phyloP scores from a whole-genome alignment of 2,329 filamentous ascomycete genomes.

The Ophiostoma ulmi region DNA sequence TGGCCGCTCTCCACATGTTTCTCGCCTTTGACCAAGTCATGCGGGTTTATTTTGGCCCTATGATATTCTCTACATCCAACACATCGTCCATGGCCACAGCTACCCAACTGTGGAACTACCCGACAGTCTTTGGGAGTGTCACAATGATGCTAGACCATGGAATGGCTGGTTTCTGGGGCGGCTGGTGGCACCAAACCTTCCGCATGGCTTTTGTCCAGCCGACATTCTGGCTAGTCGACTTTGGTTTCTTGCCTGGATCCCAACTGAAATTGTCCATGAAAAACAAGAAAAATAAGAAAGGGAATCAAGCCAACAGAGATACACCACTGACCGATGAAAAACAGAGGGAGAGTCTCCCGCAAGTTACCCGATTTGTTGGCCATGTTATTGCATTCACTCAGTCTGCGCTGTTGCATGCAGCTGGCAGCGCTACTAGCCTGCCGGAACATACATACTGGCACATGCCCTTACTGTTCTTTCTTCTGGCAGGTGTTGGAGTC shows the following conservation, averaged over 20 bases:
- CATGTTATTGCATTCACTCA: constrained; percentile 55
- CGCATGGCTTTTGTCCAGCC: constrained; percentile 65
- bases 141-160: constrained; percentile 60
- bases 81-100: constrained; percentile 46
- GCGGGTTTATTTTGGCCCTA: constrained; percentile 18
- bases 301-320: not conserved
- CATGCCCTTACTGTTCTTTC: constrained; percentile 63
- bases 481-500: constrained; percentile 63
- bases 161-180: constrained; percentile 75
- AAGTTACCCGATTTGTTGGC: constrained; percentile 11
- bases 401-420: constrained; percentile 65
- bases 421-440: constrained; percentile 63
- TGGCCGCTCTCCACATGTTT: constrained; percentile 55
- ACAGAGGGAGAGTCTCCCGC: not conserved
- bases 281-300: not conserved
- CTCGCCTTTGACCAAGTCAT: constrained; percentile 44
- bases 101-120: constrained; percentile 48
- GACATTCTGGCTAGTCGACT: constrained; percentile 42
- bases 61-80: not conserved
- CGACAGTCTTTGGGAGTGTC: constrained; percentile 53
- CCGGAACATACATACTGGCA: constrained; percentile 46
- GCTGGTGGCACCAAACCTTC: constrained; percentile 89
- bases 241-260: constrained; percentile 37
- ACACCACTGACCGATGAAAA: not conserved
- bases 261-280: constrained; percentile 28